A percentile compares a stretch with the other conserved stretches of the same genome.
Conservation (phyloP, 2,329 filamentous ascomycete genomes). For the Phyllosticta capitalensis region DNA sequence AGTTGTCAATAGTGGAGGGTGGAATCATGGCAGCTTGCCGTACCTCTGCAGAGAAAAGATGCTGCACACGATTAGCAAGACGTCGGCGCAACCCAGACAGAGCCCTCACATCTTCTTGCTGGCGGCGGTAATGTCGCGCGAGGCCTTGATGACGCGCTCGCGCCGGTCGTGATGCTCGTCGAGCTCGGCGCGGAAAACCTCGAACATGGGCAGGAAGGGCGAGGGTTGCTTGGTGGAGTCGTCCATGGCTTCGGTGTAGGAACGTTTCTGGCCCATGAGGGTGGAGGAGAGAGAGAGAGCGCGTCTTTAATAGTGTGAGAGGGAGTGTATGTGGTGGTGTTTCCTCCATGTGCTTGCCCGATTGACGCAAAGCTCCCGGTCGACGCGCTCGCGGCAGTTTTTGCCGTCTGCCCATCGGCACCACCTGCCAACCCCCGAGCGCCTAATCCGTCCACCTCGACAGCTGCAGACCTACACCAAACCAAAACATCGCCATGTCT, state of each 20-base stretch:
- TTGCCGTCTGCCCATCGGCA: neutral
- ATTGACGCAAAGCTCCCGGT: conserved; percentile 2
- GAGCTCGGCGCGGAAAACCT: conserved; percentile 73
- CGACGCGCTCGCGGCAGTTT: neutral
- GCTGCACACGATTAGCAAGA: conserved; percentile 32
- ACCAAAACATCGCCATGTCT: conserved; percentile 14
- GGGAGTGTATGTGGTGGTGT: neutral
- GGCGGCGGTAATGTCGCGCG: conserved; percentile 81
- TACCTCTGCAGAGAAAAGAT: conserved; percentile 80
- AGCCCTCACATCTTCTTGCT: conserved; percentile 86
- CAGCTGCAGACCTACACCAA: neutral
- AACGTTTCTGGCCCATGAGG: conserved; percentile 25
- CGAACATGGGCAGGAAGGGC: conserved; percentile 62
- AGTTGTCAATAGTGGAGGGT: neutral
- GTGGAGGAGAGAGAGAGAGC: neutral
- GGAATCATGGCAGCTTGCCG: neutral
- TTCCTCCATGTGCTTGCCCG: neutral
- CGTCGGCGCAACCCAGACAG: neutral
- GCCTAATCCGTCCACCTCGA: neutral
- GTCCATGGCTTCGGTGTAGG: conserved; percentile 27
- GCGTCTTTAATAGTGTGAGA: neutral
- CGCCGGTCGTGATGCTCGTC: conserved; percentile 91
- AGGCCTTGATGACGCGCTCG: conserved; percentile 82
- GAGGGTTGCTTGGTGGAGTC: conserved; percentile 26
- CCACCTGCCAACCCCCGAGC: neutral